Conservation (phyloP, 1,139 yeast species). For the Hemisphaericaspora xylofermentans region DNA sequence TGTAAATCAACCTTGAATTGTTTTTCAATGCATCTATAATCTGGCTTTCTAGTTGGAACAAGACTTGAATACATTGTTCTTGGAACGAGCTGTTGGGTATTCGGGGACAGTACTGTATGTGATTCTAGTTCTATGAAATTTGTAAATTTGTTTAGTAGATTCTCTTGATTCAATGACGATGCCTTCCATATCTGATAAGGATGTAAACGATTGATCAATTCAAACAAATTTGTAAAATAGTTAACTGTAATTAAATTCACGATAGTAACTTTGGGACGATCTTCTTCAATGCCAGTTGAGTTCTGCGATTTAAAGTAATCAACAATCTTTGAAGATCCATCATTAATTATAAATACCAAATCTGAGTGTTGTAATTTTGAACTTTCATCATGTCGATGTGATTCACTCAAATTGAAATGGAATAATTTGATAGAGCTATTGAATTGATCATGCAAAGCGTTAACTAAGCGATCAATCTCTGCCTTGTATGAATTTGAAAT, state of each 20-base stretch:
- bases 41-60: constrained; percentile 22
- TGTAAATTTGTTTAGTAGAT: constrained; percentile 25
- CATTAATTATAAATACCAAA: constrained; percentile 39
- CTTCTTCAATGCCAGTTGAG: constrained; percentile 7
- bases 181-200: constrained; percentile 47
- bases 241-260: constrained; percentile 43
- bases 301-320: constrained; percentile 22
- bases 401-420: constrained; percentile 3
- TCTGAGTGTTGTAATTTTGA: constrained; percentile 22
- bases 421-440: constrained; percentile 1
- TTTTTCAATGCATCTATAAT: constrained; percentile 35
- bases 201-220: constrained; percentile 30
- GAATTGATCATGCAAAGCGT: constrained; percentile 1
- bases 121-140: constrained; percentile 30
- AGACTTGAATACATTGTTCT: constrained; percentile 26
- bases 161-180: constrained; percentile 29
- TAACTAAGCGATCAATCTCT: constrained; percentile 3
- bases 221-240: constrained; percentile 41
- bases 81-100: constrained; percentile 2
- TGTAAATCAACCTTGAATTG: constrained; percentile 34
- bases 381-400: constrained; percentile 1
- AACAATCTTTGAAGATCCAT: constrained; percentile 34
- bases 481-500: constrained; percentile 16
- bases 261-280: constrained; percentile 32
- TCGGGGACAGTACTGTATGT: constrained; percentile 11